phyloP scores from a whole-genome alignment of 192 early-diverging fungal species.

The Diversispora epigaea region DNA sequence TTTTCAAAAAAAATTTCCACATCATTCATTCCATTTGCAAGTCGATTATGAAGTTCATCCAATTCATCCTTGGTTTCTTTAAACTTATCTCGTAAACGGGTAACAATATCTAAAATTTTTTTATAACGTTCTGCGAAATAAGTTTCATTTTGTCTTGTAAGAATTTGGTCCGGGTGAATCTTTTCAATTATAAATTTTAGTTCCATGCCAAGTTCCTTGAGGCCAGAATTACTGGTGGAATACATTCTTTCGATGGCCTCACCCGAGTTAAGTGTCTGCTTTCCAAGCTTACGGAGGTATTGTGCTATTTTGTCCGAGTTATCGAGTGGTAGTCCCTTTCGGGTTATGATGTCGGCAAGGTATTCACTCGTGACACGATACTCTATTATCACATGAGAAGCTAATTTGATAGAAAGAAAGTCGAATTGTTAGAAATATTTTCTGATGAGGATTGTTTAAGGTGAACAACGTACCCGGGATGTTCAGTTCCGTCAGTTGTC shows the following conservation, averaged over 20 bases:
- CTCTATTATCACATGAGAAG: neutral
- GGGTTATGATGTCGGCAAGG: slow-evolving; percentile 1
- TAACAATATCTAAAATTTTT: neutral
- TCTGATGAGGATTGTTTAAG: neutral
- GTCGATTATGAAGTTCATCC: slow-evolving; percentile 1
- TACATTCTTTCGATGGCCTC: slow-evolving; percentile 1
- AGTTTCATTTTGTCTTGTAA: neutral
- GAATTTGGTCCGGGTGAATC: neutral
- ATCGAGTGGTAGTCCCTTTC: neutral
- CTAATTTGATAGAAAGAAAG: slow-evolving; percentile 6
- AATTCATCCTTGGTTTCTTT: neutral
- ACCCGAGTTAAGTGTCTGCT: neutral
- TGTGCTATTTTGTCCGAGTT: neutral
- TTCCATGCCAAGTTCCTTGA: neutral
- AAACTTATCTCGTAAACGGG: neutral
- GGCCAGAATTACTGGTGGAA: neutral
- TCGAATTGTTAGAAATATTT: neutral
- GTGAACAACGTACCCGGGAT: neutral
- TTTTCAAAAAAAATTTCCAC: slow-evolving; percentile 6
- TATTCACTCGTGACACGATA: slow-evolving; percentile 8
- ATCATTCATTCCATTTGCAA: slow-evolving; percentile 9
- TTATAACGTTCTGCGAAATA: neutral
- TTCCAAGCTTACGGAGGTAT: slow-evolving; percentile 1
- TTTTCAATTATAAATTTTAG: neutral
- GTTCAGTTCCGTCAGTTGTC: neutral